Evolutionary conservation across 345 rosid genomes (phyloP).

Genomic region (Erodium maritimum): DNA sequence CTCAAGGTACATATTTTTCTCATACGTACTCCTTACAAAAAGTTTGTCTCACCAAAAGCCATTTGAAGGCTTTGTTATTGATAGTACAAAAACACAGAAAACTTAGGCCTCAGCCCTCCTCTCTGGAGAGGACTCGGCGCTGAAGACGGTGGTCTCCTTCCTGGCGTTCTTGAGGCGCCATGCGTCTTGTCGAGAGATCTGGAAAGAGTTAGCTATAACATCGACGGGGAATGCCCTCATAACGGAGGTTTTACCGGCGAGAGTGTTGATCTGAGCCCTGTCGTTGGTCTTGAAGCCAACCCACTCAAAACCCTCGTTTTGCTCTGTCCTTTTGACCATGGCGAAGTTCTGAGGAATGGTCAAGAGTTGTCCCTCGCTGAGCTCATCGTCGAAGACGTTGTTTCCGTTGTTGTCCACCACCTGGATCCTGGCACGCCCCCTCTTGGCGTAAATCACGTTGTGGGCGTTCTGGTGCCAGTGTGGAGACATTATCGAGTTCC

Average conservation of each 20-base stretch:
- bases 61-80: too few relatives aligned
- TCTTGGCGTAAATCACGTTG: slow-evolving; percentile 43
- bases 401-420: slow-evolving; percentile 46
- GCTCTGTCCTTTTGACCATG: slow-evolving; percentile 28
- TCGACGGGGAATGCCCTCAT: slow-evolving; percentile 42
- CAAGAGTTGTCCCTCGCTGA: slow-evolving; percentile 46
- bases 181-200: slow-evolving; percentile 44
- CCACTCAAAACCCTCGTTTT: slow-evolving; percentile 48
- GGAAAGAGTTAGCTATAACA: slow-evolving; percentile 39
- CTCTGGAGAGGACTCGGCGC: too few relatives aligned
- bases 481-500: slow-evolving; percentile 48
- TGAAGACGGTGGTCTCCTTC: slow-evolving; percentile 28
- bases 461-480: slow-evolving; percentile 59
- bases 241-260: slow-evolving; percentile 48
- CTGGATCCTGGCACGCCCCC: slow-evolving; percentile 44
- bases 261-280: slow-evolving; percentile 27
- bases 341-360: slow-evolving; percentile 59
- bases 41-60: too few relatives aligned
- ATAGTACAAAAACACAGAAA: too few relatives aligned
- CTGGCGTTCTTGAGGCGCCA: slow-evolving; percentile 36
- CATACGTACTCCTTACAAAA: too few relatives aligned
- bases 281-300: slow-evolving; percentile 56
- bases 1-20: too few relatives aligned
- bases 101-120: too few relatives aligned
- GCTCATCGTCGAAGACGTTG: slow-evolving; percentile 34